Base-by-base conservation (phyloP, 768 basidiomycete species). In the Hemileccinum impolitum region DNA sequence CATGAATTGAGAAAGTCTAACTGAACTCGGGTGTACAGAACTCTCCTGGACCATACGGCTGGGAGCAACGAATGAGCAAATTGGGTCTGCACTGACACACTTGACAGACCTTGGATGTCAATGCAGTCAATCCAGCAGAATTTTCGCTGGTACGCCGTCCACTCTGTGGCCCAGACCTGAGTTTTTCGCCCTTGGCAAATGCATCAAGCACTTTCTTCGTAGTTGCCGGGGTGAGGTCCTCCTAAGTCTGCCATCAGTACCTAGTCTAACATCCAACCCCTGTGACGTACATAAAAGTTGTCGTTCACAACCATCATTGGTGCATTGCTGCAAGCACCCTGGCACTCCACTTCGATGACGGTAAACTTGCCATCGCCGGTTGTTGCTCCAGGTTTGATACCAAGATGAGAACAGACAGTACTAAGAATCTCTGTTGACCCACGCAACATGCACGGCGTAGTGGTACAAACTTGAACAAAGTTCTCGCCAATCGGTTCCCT, bases 381-480 rank as follows among this genome's bases (percentile, higher is more conserved):
- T n/a, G 94, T 94, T 65, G 90, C 81, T 7, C 95, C 95, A 19
- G 90, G 85, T 55, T 86, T 81, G 58, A 94, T 79, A 41, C 88
- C 87, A 18, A 98, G 81, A 61, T 96, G 89, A 44, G 75, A 67
- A 63, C 88, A 85, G 40, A 89, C 87, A 25, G 94, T 84, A 56
- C 94, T 75, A 38, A 96, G 78, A 57, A 98, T 94, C 30, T 90
- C 85, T 53, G 87, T 91, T 17, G 93, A 94, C 41, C 94, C 95
- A 53, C 81, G 78, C 31, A 99, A 78, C 87, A 95, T 94, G 74
- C 96, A 99, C 15, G 96, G 96, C 8, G 96, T 98, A 31, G 96
- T 98, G 26, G 96, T 98, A 77, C 96, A 99, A 49, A 98, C 90
- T 72, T 98, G 95, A 30, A 99, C 85, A 63, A 98, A 97, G 67